These are phyloP conservation scores for Coemansia sp. DNA, from an alignment of 192 early-diverging fungal genomes.

Conservation along the genomic window DNA sequence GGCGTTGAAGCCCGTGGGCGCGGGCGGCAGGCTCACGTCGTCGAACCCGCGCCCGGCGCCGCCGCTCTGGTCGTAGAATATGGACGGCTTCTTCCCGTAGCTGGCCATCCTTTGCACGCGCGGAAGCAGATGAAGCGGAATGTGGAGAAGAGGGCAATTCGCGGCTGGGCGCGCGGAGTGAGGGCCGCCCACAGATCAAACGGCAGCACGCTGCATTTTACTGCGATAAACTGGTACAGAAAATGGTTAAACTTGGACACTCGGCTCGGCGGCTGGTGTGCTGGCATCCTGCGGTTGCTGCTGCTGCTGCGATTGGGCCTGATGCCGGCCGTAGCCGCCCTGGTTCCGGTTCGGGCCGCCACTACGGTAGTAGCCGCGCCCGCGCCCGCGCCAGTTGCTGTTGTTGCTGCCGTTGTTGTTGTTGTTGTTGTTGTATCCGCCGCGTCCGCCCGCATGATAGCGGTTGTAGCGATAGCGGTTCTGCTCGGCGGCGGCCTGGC, in stretches of 20 bases:
- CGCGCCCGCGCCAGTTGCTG: constrained; percentile 21
- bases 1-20: constrained; percentile 28
- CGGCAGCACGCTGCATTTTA: neutral
- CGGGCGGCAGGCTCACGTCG: constrained; percentile 22
- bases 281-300: constrained; percentile 17
- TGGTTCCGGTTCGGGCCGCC: constrained; percentile 36
- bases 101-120: neutral
- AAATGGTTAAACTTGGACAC: constrained; percentile 5
- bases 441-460: constrained; percentile 52
- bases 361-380: constrained; percentile 50
- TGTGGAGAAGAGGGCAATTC: neutral
- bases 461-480: constrained; percentile 53
- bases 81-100: constrained; percentile 1
- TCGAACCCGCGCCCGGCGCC: constrained; percentile 10
- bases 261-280: constrained; percentile 10
- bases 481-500: constrained; percentile 70
- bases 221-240: neutral
- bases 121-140: neutral
- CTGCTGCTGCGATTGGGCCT: constrained; percentile 27
- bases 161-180: too few relatives aligned
- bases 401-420: neutral
- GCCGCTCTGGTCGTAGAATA: constrained; percentile 38
- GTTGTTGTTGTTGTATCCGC: constrained; percentile 23
- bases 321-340: constrained; percentile 33
- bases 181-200: neutral